Base-by-base conservation (phyloP, 495 filamentous ascomycete genomes). In the Rusavskia elegans region DNA sequence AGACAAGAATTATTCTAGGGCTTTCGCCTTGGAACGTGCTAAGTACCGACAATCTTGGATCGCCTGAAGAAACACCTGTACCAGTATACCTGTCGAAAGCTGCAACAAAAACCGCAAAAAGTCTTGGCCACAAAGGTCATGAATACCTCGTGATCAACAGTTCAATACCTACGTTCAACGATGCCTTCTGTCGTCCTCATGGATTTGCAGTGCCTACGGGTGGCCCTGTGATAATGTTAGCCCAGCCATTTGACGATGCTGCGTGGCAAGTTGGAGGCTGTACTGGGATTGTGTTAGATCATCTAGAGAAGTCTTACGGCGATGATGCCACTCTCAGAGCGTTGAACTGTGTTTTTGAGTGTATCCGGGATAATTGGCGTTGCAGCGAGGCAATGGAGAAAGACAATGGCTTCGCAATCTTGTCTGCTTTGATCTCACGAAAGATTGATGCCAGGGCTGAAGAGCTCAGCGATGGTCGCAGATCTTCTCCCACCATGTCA, bases 341-440 rank as follows among this genome's bases (percentile, higher is more conserved):
- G 3, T 81, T 94, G 11, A 78, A 89, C 56, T 83, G 92, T 49
- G 70, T 95, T 41, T 87, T 95, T 55, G 79, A 83, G 61, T 82
- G 83, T 49, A 81, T 95, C 16, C 79, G 84, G 60, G 81, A 83
- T 45, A 95, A 82, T 63, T 98, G 92, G 92, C 79, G 92, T 57
- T 97, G 96, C 57, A 97, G 93, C 59, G 92, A 98, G 66, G 89
- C 90, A 46, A 94, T 98, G 87, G 92, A 98, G 66, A 81, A 81
- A 61, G 89, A 94, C 51, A 94, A 89, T 59, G 92, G 89, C 11
- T 98, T 94, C 63, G 83, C 84, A 14, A 83, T 96, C n/a, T 70
- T 97, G 32, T 85, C 82, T 45, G 75, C 77, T 51, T 64, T 94
- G 16, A 64, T 96, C 10, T 79, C 85, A 23, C 79, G 82, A 27